These are phyloP conservation scores for Trichoderma sp. DNA, from an alignment of 2,329 filamentous ascomycete species.

Conservation along the genomic window DNA sequence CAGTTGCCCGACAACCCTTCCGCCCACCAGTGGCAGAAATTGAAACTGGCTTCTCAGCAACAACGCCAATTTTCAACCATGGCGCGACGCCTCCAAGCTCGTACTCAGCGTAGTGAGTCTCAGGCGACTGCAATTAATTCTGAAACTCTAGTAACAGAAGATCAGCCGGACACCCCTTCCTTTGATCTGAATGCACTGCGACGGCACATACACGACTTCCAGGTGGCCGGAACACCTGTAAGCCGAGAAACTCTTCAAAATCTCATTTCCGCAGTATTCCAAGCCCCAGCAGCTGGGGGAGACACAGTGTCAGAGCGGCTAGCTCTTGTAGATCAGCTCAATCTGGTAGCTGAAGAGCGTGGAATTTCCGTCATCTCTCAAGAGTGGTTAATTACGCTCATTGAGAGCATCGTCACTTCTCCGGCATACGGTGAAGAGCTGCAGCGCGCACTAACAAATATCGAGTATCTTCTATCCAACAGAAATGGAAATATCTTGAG, in stretches of 20 bases:
- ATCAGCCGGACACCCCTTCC: neutral
- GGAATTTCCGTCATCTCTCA: conserved; percentile 48
- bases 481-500: conserved; percentile 46
- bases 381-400: conserved; percentile 54
- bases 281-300: conserved; percentile 31
- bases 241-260: conserved; percentile 42
- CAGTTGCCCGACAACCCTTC: conserved; percentile 40
- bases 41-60: conserved; percentile 43
- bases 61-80: conserved; percentile 43
- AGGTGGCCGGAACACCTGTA: conserved; percentile 44
- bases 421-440: conserved; percentile 41
- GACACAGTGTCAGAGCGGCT: conserved; percentile 40
- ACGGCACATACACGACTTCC: conserved; percentile 46
- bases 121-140: conserved; percentile 7
- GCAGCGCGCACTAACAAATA: conserved; percentile 47
- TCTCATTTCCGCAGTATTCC: conserved; percentile 48
- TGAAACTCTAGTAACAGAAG: conserved; percentile 16
- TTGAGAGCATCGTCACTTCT: conserved; percentile 46
- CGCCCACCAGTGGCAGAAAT: conserved; percentile 43
- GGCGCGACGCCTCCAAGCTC: conserved; percentile 34
- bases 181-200: conserved; percentile 34
- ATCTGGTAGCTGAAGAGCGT: conserved; percentile 52
- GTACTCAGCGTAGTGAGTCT: neutral
- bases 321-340: conserved; percentile 48
- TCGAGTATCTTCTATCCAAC: conserved; percentile 49